These are phyloP conservation scores for Penicillium nordicum DNA, from an alignment of 2,329 filamentous ascomycete genomes.

Conservation along the genomic window DNA sequence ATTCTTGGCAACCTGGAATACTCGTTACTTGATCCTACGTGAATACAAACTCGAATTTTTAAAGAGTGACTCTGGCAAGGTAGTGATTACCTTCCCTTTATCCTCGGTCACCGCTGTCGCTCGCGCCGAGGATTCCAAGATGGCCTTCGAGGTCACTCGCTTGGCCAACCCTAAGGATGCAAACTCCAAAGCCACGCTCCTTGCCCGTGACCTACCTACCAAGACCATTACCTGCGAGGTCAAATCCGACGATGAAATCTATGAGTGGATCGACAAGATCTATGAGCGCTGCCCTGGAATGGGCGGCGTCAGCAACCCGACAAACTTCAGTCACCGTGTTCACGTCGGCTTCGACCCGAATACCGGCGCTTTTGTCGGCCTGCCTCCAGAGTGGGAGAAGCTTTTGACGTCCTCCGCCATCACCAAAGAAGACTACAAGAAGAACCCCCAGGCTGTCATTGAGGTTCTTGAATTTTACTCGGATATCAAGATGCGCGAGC, in stretches of 20 bases:
- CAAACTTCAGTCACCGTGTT: conserved; percentile 94
- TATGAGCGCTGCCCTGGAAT: conserved; percentile 95
- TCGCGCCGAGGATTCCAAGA: conserved; percentile 84
- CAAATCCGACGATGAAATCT: conserved; percentile 93
- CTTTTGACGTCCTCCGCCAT: conserved; percentile 93
- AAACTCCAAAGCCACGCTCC: conserved; percentile 63
- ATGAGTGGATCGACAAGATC: conserved; percentile 98
- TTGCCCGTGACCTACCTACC: conserved; percentile 74
- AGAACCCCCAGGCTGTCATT: conserved; percentile 78
- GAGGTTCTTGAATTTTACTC: conserved; percentile 69
- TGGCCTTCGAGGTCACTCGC: conserved; percentile 90
- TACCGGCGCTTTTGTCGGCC: conserved; percentile 88
- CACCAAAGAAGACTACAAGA: conserved; percentile 97
- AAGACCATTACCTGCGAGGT: conserved; percentile 88
- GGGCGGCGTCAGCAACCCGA: conserved; percentile 97
- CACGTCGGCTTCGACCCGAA: conserved; percentile 97
- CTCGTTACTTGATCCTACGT: conserved; percentile 85
- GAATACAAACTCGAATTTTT: conserved; percentile 93
- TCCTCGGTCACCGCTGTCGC: conserved; percentile 87
- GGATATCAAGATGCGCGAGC: conserved; percentile 63
- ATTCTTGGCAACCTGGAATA: conserved; percentile 76
- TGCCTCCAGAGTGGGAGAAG: conserved; percentile 96
- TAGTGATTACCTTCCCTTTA: conserved; percentile 78
- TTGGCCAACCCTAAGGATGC: conserved; percentile 59
- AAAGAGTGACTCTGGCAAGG: conserved; percentile 84